Evolutionary conservation across 2,329 filamentous ascomycete species (phyloP).

Genomic region (Talaromyces sp.): DNA sequence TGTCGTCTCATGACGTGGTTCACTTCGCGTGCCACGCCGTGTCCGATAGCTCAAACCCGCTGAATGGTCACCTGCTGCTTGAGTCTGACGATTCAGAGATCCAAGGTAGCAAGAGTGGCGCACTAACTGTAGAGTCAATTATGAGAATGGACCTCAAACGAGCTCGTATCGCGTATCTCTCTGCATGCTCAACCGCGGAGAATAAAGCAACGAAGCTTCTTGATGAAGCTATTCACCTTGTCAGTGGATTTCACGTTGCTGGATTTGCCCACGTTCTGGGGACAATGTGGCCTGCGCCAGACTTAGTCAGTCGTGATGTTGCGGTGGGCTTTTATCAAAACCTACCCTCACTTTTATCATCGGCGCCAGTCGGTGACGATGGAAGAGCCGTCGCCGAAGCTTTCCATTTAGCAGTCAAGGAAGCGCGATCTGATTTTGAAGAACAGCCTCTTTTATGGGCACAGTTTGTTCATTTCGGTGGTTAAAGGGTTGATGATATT

Average conservation of each 20-base stretch:
- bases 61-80: neutral
- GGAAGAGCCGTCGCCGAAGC: neutral
- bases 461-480: neutral
- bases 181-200: slow-evolving; percentile 42
- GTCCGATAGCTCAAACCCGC: neutral
- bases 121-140: neutral
- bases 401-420: neutral
- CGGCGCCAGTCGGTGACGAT: neutral
- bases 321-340: slow-evolving; percentile 4
- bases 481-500: neutral
- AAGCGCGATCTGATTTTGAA: neutral
- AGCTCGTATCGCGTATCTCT: slow-evolving; percentile 39
- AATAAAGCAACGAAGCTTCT: slow-evolving; percentile 22
- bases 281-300: slow-evolving; percentile 33
- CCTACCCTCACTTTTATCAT: neutral
- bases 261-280: slow-evolving; percentile 41
- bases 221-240: slow-evolving; percentile 41
- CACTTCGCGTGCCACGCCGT: neutral
- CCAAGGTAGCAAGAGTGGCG: neutral
- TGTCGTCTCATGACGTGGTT: neutral
- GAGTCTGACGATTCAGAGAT: neutral
- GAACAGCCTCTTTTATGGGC: neutral
- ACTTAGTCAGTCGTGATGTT: slow-evolving; percentile 28
- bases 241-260: slow-evolving; percentile 40
- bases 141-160: neutral